Evolutionary conservation across 1,139 yeast species (phyloP).

Genomic region (Hansenula lynferdii): DNA sequence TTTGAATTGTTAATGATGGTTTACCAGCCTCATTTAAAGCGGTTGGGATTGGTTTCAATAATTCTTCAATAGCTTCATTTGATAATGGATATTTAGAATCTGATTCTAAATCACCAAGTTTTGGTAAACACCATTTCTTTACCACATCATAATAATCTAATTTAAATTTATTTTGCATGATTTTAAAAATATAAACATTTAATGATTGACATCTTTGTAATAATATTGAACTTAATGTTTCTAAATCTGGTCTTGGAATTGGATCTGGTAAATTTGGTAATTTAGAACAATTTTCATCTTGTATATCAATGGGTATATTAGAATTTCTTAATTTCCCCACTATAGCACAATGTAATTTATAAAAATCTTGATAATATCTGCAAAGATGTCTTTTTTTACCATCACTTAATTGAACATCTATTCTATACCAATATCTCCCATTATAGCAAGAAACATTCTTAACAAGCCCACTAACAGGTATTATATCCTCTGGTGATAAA

Average conservation of each 20-base stretch:
- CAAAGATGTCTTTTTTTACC: constrained; percentile 44
- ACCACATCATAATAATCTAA: constrained; percentile 16
- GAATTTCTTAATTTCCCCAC: constrained; percentile 27
- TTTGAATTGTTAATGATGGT: constrained; percentile 16
- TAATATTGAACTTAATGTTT: constrained; percentile 21
- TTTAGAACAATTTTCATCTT: constrained; percentile 2
- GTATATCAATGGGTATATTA: constrained; percentile 4
- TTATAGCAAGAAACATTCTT: constrained; percentile 53
- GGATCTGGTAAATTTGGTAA: constrained; percentile 28
- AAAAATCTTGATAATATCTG: constrained; percentile 58
- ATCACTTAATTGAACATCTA: constrained; percentile 40
- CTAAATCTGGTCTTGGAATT: constrained; percentile 26
- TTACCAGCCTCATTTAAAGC: constrained; percentile 1
- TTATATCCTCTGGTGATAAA: constrained; percentile 1
- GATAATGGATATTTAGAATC: constrained; percentile 9
- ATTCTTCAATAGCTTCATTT: constrained; percentile 16
- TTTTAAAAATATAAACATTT: constrained; percentile 25
- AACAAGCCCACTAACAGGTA: constrained; percentile 42
- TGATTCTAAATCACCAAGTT: constrained; percentile 23
- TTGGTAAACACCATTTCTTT: constrained; percentile 21
- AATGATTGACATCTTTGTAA: constrained; percentile 25
- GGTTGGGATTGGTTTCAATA: constrained; percentile 16
- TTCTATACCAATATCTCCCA: constrained; percentile 54
- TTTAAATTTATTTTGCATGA: constrained; percentile 20
- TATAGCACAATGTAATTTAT: constrained; percentile 49